These are phyloP conservation scores for Huntiella decipiens DNA, from an alignment of 2,329 filamentous ascomycete genomes.

Conservation along the genomic window DNA sequence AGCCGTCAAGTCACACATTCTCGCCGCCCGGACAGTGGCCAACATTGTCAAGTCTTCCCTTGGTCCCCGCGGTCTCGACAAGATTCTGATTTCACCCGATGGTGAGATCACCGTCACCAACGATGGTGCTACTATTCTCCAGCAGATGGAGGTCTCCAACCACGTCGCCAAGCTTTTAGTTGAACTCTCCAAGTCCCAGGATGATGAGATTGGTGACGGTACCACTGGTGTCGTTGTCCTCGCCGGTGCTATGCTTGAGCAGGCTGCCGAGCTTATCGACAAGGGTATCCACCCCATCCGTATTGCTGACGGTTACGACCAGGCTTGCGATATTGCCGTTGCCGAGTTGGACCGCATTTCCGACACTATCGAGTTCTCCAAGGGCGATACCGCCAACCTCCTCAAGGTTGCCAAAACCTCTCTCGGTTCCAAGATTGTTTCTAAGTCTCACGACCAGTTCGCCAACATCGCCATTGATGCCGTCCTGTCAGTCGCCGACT, in stretches of 20 bases:
- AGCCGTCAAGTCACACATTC: slow-evolving; percentile 94
- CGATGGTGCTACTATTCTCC: slow-evolving; percentile 91
- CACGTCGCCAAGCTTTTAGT: slow-evolving; percentile 94
- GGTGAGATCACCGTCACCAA: slow-evolving; percentile 99
- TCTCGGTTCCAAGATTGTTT: slow-evolving; percentile 96
- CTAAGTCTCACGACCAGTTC: slow-evolving; percentile 96
- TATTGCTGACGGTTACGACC: slow-evolving; percentile 95
- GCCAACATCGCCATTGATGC: slow-evolving; percentile 94
- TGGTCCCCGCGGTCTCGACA: slow-evolving; percentile 88
- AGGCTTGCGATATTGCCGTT: slow-evolving; percentile 92
- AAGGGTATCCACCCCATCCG: slow-evolving; percentile 98
- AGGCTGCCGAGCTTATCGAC: slow-evolving; percentile 94
- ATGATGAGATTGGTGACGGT: slow-evolving; percentile 96
- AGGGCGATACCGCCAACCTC: slow-evolving; percentile 63
- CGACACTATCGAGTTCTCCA: slow-evolving; percentile 73
- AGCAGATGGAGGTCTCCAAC: slow-evolving; percentile 98
- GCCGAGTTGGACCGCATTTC: slow-evolving; percentile 83
- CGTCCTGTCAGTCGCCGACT: slow-evolving; percentile 84
- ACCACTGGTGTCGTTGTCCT: slow-evolving; percentile 95
- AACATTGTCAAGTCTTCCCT: slow-evolving; percentile 96
- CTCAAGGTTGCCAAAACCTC: slow-evolving; percentile 90
- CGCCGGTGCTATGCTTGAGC: slow-evolving; percentile 83
- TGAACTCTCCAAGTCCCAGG: slow-evolving; percentile 93
- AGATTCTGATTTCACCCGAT: slow-evolving; percentile 96
- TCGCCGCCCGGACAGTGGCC: slow-evolving; percentile 86